Percentiles rank a stretch among this genome's conserved stretches.
phyloP scores from a whole-genome alignment of 192 early-diverging fungal genomes.

The Lobosporangium transversale region DNA sequence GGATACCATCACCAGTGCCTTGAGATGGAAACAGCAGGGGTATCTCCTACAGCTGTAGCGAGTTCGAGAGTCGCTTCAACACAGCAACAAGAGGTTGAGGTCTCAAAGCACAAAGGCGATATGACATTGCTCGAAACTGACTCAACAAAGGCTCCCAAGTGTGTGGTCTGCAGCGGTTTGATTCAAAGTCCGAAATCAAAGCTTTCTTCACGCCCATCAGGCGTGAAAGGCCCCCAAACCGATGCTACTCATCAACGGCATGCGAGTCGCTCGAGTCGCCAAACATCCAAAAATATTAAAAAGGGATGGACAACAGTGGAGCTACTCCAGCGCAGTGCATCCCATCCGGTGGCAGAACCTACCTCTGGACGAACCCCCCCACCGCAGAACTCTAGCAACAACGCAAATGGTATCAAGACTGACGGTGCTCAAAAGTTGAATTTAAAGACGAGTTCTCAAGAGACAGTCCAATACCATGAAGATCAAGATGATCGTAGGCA shows the following conservation, averaged over 20 bases:
- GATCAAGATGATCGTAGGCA: neutral
- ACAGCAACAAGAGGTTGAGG: neutral
- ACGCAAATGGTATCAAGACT: neutral
- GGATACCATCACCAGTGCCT: constrained; percentile 65
- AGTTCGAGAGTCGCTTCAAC: neutral
- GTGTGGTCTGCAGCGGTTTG: constrained; percentile 41
- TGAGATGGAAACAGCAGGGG: constrained; percentile 32
- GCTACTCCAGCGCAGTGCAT: constrained; percentile 13
- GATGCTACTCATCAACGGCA: neutral
- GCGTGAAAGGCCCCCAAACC: neutral
- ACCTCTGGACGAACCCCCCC: neutral
- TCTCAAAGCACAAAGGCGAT: too few relatives aligned
- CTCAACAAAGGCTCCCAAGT: constrained; percentile 9
- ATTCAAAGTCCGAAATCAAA: constrained; percentile 17
- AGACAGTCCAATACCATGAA: too few relatives aligned
- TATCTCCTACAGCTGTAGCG: neutral
- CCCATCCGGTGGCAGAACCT: constrained; percentile 4
- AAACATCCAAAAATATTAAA: neutral
- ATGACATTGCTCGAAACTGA: neutral
- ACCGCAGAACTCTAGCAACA: neutral
- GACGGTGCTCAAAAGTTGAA: neutral
- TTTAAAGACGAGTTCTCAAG: too few relatives aligned
- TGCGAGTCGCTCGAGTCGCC: neutral
- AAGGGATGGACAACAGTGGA: constrained; percentile 21
- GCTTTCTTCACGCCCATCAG: constrained; percentile 2